Percentiles rank a stretch among this genome's conserved stretches.
Evolutionary conservation across 805 yeast species (phyloP).

Genomic region (Myxozyma geophila): DNA sequence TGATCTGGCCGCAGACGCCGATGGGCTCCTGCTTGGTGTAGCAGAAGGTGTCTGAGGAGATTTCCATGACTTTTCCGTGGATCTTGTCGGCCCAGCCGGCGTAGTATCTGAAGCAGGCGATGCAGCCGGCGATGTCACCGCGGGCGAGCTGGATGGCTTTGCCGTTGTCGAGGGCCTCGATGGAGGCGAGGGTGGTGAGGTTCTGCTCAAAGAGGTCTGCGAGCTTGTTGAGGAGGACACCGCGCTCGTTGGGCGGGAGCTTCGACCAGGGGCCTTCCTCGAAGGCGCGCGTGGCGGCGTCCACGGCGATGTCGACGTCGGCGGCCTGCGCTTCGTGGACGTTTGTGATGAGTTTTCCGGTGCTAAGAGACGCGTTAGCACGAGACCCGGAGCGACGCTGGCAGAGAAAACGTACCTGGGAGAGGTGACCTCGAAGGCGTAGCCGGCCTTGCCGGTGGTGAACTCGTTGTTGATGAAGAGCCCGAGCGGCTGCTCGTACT

Average conservation of each 20-base stretch:
- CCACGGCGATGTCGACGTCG: conserved; percentile 84
- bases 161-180: conserved; percentile 90
- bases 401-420: conserved; percentile 37
- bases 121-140: conserved; percentile 75
- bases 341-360: conserved; percentile 63
- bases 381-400: too few species aligned
- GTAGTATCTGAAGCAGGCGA: conserved; percentile 74
- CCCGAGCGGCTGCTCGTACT: conserved; percentile 80
- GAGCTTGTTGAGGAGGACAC: conserved; percentile 64
- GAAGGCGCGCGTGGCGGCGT: conserved; percentile 82
- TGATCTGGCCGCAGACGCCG: conserved; percentile 94
- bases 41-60: conserved; percentile 72
- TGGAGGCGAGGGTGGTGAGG: conserved; percentile 70
- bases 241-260: conserved; percentile 70
- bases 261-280: conserved; percentile 65
- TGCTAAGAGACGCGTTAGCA: conserved; percentile 29
- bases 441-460: conserved; percentile 61
- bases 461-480: conserved; percentile 80
- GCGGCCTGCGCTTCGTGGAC: conserved; percentile 76
- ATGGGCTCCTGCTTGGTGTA: conserved; percentile 87
- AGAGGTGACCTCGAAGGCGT: conserved; percentile 61
- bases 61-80: conserved; percentile 73
- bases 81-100: conserved; percentile 93
- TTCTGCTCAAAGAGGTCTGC: conserved; percentile 79
- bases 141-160: conserved; percentile 64